phyloP scores from a whole-genome alignment of 371 early-diverging fungal genomes.

The Apophysomyces ossiformis region DNA sequence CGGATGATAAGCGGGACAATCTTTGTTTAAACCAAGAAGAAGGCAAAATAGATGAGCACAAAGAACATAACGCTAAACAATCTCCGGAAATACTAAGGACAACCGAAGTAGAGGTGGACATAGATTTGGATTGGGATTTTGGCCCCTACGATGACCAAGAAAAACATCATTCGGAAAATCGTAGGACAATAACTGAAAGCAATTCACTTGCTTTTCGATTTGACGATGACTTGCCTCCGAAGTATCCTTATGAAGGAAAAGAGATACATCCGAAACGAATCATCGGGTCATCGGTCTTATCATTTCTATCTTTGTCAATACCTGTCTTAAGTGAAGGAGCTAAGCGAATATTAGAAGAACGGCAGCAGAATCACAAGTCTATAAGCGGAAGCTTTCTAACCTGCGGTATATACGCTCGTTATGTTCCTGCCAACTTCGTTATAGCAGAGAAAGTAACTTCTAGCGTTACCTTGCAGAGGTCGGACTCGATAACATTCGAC shows the following conservation, averaged over 20 bases:
- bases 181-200: not conserved
- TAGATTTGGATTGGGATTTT: no score
- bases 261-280: not conserved
- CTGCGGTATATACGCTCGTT: not conserved
- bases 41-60: no score
- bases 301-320: not conserved
- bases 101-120: no score
- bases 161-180: no score
- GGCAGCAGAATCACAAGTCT: slow-evolving; percentile 19
- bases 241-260: slow-evolving; percentile 20
- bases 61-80: no score
- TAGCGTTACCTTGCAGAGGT: not conserved
- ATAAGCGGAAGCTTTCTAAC: slow-evolving; percentile 14
- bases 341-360: not conserved
- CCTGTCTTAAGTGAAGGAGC: slow-evolving; percentile 19
- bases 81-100: no score
- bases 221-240: slow-evolving; percentile 5
- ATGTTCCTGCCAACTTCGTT: not conserved
- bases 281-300: not conserved
- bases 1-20: no score
- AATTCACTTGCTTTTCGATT: not conserved
- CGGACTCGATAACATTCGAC: not conserved
- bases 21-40: no score
- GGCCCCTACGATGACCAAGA: no score
- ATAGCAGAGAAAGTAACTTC: not conserved